Conservation (phyloP, 2,329 filamentous ascomycete species). For the Beauveria australis region DNA sequence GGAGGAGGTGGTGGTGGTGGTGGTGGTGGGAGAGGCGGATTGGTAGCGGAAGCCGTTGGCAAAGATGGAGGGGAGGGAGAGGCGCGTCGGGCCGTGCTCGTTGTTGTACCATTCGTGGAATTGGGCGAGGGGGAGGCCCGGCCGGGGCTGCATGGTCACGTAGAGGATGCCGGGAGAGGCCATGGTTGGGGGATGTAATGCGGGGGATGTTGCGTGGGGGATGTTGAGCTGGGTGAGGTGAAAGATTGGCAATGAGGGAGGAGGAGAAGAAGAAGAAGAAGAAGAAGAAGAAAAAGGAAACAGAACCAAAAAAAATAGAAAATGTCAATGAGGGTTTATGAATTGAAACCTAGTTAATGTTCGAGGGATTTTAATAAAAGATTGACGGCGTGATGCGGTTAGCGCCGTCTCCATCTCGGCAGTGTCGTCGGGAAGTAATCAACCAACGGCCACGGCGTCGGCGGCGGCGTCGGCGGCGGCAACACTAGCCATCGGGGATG, state of each 20-base stretch:
- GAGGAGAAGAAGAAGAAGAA: background rate
- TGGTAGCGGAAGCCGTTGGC: conserved; percentile 72
- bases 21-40: background rate
- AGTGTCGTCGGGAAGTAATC: background rate
- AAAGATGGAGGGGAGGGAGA: conserved; percentile 67
- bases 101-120: conserved; percentile 96
- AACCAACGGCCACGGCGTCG: background rate
- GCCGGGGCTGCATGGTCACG: conserved; percentile 76
- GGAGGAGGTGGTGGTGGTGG: conserved; percentile 32
- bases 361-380: background rate
- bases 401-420: conserved; percentile 1
- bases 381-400: background rate
- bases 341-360: background rate
- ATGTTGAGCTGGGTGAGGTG: background rate
- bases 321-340: background rate
- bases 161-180: conserved; percentile 61
- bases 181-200: background rate
- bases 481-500: background rate
- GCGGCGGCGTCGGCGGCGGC: background rate
- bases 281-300: background rate
- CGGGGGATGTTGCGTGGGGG: background rate
- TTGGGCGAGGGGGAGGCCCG: conserved; percentile 54
- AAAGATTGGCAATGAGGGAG: background rate
- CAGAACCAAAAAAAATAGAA: too few species aligned
- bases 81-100: conserved; percentile 76